Percentiles rank a stretch among this genome's conserved stretches.
These are phyloP conservation scores for Cyclanthera cordifolia DNA, from an alignment of 306 rosid species.

Conservation along the genomic window DNA sequence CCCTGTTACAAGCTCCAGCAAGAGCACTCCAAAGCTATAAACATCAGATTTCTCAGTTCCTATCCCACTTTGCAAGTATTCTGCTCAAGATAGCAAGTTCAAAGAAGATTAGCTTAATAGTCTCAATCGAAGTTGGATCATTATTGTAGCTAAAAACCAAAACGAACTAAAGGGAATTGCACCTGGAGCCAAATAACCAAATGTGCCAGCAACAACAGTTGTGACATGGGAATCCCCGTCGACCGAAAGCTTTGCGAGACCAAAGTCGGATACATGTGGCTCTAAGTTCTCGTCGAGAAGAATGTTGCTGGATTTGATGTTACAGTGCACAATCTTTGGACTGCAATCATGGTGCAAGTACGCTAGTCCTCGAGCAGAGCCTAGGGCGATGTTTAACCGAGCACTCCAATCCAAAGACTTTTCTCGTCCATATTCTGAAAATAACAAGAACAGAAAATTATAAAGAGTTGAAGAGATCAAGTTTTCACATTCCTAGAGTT, in stretches of 20 bases:
- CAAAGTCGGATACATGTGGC: conserved; percentile 81
- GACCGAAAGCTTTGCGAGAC: conserved; percentile 86
- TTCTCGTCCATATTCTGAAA: conserved; percentile 27
- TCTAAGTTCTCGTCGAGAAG: conserved; percentile 81
- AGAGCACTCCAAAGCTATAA: conserved; percentile 77
- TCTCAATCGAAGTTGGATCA: background rate
- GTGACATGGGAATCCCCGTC: conserved; percentile 93
- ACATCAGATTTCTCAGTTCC: conserved; percentile 94
- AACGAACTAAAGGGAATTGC: background rate
- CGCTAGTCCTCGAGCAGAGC: conserved; percentile 87
- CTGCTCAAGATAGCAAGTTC: conserved; percentile 24
- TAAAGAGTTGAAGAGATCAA: background rate
- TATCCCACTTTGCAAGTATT: conserved; percentile 90
- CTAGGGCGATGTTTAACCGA: conserved; percentile 78
- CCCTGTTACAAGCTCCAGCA: conserved; percentile 92
- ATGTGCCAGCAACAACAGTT: conserved; percentile 96
- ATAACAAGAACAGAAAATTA: background rate
- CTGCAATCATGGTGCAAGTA: conserved; percentile 87
- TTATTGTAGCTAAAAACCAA: conserved; percentile 5
- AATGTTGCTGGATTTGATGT: conserved; percentile 91
- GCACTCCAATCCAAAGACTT: conserved; percentile 53
- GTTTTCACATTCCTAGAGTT: background rate
- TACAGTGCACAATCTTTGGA: conserved; percentile 79
- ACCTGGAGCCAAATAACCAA: conserved; percentile 98
- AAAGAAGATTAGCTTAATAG: background rate